Evolutionary conservation across 106 monocot genomes (phyloP).

Genomic region (Dactylorhiza incarnata): DNA sequence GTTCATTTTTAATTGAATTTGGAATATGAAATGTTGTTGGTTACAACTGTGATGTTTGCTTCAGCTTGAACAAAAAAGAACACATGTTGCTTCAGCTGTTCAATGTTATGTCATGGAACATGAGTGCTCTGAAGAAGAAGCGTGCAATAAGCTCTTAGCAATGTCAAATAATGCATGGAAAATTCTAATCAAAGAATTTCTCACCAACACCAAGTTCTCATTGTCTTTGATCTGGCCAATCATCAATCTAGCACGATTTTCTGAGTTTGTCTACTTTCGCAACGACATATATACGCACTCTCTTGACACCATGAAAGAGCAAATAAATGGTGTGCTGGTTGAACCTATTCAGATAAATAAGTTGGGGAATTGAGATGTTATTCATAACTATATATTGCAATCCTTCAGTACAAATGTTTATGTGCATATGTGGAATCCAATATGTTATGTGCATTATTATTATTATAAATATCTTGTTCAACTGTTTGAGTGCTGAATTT

Average conservation of each 20-base stretch:
- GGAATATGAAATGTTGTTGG: neutral
- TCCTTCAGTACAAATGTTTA: too few relatives aligned
- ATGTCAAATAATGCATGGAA: constrained; percentile 1
- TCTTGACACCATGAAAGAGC: neutral
- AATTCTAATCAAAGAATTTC: neutral
- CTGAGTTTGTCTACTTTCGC: neutral
- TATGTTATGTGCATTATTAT: too few relatives aligned
- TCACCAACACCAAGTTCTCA: neutral
- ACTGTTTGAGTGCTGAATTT: too few relatives aligned
- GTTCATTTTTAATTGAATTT: neutral
- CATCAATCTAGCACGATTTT: constrained; percentile 2
- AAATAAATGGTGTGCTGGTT: neutral
- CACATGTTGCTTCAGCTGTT: neutral
- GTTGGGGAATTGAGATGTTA: neutral
- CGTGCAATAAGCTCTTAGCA: neutral
- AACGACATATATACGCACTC: neutral
- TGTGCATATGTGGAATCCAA: too few relatives aligned
- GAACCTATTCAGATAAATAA: neutral
- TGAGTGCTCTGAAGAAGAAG: constrained; percentile 1
- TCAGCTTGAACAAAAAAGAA: neutral
- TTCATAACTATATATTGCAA: too few relatives aligned
- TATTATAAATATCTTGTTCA: too few relatives aligned
- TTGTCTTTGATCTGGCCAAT: neutral
- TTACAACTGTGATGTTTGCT: neutral
- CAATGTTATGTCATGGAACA: neutral